These are phyloP conservation scores for Handroanthus guayacan DNA, from an alignment of 257 asterid species.

Conservation along the genomic window DNA sequence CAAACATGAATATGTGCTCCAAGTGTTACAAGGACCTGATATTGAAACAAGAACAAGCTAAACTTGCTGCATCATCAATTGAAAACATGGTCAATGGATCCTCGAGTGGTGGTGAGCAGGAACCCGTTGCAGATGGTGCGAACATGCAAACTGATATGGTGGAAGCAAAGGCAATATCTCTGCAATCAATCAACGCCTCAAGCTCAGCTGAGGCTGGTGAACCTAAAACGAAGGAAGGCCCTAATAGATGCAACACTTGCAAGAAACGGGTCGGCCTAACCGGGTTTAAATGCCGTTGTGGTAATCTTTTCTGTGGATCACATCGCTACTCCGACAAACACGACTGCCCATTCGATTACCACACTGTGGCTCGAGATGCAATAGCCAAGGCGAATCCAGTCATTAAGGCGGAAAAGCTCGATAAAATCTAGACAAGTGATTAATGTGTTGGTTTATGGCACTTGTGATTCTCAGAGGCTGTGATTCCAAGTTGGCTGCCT, in stretches of 20 bases:
- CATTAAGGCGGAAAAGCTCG: constrained; percentile 67
- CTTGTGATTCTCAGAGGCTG: constrained; percentile 29
- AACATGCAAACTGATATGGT: constrained; percentile 26
- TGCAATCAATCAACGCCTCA: constrained; percentile 33
- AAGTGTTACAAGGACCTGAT: constrained; percentile 68
- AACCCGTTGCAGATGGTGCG: constrained; percentile 26
- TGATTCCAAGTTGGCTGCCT: constrained; percentile 33
- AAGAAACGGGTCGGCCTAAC: constrained; percentile 64
- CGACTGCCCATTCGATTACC: constrained; percentile 63
- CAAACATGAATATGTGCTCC: constrained; percentile 79
- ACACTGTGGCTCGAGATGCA: constrained; percentile 57
- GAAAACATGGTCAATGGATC: constrained; percentile 61
- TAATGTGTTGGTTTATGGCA: constrained; percentile 32
- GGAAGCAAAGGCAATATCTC: constrained; percentile 27
- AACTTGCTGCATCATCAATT: constrained; percentile 59
- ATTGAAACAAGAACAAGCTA: constrained; percentile 64
- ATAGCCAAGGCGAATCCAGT: constrained; percentile 68
- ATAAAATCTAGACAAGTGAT: constrained; percentile 49
- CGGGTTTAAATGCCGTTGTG: constrained; percentile 66
- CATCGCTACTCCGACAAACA: constrained; percentile 72
- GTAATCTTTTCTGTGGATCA: constrained; percentile 58
- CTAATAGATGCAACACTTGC: constrained; percentile 59
- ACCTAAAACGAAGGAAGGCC: constrained; percentile 43
- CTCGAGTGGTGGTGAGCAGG: constrained; percentile 39
- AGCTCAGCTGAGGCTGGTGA: constrained; percentile 39